Conservation (phyloP, 176 grass and related monocot genomes). For the Bromus sterilis region DNA sequence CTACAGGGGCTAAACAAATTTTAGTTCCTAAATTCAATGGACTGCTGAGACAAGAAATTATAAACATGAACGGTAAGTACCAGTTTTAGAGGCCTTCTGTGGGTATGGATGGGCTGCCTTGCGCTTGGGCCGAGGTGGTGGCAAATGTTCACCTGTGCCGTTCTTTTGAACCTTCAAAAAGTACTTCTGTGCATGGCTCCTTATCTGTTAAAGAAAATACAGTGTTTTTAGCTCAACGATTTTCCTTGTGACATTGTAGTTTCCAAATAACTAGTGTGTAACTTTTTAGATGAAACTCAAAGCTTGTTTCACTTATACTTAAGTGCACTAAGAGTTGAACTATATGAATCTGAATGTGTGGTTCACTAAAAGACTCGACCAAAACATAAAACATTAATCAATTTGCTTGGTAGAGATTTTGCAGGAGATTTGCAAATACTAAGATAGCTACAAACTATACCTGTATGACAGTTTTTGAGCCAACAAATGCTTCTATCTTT, state of each 20-base stretch:
- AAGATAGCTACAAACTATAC: slow-evolving; percentile 8
- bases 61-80: slow-evolving; percentile 4
- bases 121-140: slow-evolving; percentile 88
- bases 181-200: slow-evolving; percentile 98
- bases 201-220: slow-evolving; percentile 53
- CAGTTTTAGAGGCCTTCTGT: slow-evolving; percentile 85
- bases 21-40: not conserved
- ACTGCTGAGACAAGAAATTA: not conserved
- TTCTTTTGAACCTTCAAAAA: slow-evolving; percentile 90
- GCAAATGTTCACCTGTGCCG: slow-evolving; percentile 79
- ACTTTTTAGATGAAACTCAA: not conserved
- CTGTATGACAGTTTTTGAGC: slow-evolving; percentile 92
- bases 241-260: not conserved
- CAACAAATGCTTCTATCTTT: slow-evolving; percentile 80
- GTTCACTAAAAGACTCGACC: not conserved
- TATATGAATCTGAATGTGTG: not conserved
- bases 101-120: slow-evolving; percentile 98
- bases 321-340: not conserved
- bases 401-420: too few species aligned
- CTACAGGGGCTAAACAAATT: slow-evolving; percentile 13
- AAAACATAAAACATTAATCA: not conserved
- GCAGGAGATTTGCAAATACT: too few species aligned
- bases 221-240: not conserved
- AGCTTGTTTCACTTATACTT: not conserved
- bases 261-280: not conserved